phyloP scores from a whole-genome alignment of 2,329 filamentous ascomycete genomes.

The Colletotrichum somersetense region DNA sequence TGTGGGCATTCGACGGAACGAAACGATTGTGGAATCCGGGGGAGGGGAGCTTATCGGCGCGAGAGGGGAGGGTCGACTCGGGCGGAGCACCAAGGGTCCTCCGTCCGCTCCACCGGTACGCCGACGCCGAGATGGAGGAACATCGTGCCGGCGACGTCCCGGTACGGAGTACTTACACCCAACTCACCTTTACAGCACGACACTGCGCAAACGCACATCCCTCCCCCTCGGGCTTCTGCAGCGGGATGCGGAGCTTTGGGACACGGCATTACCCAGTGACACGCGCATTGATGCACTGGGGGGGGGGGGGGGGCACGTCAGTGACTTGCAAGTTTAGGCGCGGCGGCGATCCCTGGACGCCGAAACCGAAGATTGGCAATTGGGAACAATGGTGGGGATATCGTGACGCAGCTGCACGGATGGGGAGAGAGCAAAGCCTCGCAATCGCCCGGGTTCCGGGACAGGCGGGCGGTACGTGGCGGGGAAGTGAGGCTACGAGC shows the following conservation, averaged over 20 bases:
- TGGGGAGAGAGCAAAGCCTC: too few species aligned
- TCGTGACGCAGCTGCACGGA: slow-evolving; percentile 34
- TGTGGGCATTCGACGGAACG: neutral
- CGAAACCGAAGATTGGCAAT: neutral
- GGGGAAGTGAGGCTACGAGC: neutral
- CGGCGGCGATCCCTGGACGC: neutral
- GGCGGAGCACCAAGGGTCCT: slow-evolving; percentile 5
- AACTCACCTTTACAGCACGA: too few species aligned
- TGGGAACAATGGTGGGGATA: neutral
- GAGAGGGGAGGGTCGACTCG: neutral
- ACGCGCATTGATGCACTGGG: neutral
- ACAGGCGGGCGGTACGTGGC: too few species aligned
- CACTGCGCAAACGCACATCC: neutral
- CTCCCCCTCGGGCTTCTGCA: neutral
- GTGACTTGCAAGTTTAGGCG: neutral
- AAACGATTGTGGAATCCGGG: slow-evolving; percentile 21
- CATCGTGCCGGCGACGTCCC: neutral
- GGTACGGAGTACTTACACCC: neutral
- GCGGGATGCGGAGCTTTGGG: too few species aligned
- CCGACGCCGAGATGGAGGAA: slow-evolving; percentile 6
- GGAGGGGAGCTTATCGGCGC: neutral
- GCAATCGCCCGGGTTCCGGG: too few species aligned
- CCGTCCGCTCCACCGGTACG: slow-evolving; percentile 8
- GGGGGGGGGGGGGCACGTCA: neutral
- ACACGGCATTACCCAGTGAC: neutral